phyloP scores from a whole-genome alignment of 176 grass and related monocot species.

The Microstegium vimineum region DNA sequence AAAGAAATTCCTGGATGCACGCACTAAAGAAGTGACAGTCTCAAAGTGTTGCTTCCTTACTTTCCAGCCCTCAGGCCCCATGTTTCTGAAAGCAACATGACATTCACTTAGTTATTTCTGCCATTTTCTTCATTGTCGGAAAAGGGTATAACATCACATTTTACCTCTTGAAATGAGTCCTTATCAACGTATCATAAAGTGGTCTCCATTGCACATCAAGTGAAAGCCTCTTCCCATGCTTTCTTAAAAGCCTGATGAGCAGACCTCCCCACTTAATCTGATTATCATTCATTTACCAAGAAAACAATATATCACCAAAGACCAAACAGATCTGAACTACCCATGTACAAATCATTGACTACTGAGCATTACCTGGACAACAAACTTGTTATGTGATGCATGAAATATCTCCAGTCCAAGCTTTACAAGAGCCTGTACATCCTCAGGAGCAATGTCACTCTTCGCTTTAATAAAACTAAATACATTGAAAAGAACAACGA shows the following conservation, averaged over 20 bases:
- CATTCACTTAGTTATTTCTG: conserved; percentile 1
- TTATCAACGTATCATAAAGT: conserved; percentile 83
- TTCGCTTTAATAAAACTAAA: conserved; percentile 90
- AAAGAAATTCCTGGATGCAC: conserved; percentile 75
- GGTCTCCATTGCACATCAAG: conserved; percentile 80
- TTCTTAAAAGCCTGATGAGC: conserved; percentile 70
- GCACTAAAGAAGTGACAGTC: conserved; percentile 67
- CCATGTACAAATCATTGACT: conserved; percentile 7
- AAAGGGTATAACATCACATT: neutral
- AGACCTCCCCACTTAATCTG: conserved; percentile 93
- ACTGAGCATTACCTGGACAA: conserved; percentile 69
- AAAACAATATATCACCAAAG: conserved; percentile 17
- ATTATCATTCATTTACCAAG: conserved; percentile 36
- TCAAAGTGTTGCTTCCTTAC: conserved; percentile 81
- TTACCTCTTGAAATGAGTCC: conserved; percentile 93
- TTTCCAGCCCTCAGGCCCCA: conserved; percentile 97
- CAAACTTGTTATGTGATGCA: conserved; percentile 75
- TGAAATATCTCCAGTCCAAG: conserved; percentile 87
- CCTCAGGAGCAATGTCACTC: conserved; percentile 76
- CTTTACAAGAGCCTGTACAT: conserved; percentile 66
- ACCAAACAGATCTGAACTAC: conserved; percentile 10
- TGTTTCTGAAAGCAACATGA: conserved; percentile 62
- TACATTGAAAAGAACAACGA: conserved; percentile 10
- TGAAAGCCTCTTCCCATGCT: conserved; percentile 67
- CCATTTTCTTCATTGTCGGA: neutral